Evolutionary conservation across 352 stramenopile species (phyloP).

Genomic region (Phytophthora chlamydospora): DNA sequence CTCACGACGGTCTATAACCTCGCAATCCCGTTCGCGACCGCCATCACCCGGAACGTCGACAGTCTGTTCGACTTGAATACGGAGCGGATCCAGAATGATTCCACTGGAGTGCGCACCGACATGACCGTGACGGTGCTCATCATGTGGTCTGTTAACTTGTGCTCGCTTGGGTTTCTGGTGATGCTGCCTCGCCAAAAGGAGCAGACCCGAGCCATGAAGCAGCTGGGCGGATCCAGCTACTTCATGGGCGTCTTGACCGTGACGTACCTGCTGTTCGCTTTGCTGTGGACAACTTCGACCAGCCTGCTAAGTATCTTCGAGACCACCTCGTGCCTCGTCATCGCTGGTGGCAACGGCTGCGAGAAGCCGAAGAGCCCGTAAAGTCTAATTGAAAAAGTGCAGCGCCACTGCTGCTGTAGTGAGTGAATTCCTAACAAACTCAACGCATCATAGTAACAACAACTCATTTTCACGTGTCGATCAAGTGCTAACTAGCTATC

Average conservation of each 20-base stretch:
- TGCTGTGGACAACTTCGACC: slow-evolving; percentile 50
- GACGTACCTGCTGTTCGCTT: slow-evolving; percentile 46
- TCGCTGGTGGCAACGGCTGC: slow-evolving; percentile 52
- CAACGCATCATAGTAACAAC: too few species aligned
- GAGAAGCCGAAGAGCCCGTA: slow-evolving; percentile 19
- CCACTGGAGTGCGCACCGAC: slow-evolving; percentile 40
- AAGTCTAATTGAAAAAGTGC: slow-evolving; percentile 24
- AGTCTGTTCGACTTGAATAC: slow-evolving; percentile 48
- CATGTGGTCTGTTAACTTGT: slow-evolving; percentile 59
- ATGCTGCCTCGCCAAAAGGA: slow-evolving; percentile 71
- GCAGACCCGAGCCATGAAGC: slow-evolving; percentile 66
- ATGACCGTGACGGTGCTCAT: slow-evolving; percentile 58
- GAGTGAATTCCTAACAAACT: too few species aligned
- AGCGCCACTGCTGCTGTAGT: background rate
- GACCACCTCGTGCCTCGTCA: slow-evolving; percentile 51
- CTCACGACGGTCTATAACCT: slow-evolving; percentile 70
- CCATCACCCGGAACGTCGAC: slow-evolving; percentile 52
- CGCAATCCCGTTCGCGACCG: slow-evolving; percentile 45
- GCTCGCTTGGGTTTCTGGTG: slow-evolving; percentile 52
- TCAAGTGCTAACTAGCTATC: too few species aligned
- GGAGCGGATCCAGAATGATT: slow-evolving; percentile 63
- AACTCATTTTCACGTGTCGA: too few species aligned
- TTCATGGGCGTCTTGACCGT: slow-evolving; percentile 58
- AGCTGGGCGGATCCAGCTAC: slow-evolving; percentile 55
- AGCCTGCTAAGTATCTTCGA: slow-evolving; percentile 70